Percentiles rank a stretch among this genome's conserved stretches.
phyloP scores from a whole-genome alignment of 2,329 filamentous ascomycete genomes.

The Beauveria medogensis region DNA sequence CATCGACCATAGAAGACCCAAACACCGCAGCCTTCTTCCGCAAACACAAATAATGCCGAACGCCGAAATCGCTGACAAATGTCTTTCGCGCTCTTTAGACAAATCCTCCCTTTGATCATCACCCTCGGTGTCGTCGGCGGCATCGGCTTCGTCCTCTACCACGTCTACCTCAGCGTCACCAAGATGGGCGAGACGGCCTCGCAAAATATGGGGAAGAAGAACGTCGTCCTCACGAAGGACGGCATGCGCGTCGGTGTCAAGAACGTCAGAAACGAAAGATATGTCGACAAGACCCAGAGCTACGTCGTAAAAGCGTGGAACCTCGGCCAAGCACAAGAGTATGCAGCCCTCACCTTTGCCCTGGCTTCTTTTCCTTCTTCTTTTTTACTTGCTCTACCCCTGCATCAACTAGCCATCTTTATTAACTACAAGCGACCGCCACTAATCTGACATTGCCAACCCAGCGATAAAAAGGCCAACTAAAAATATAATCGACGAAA shows the following conservation, averaged over 20 bases:
- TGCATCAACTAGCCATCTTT: background rate
- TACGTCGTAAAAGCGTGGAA: slow-evolving; percentile 62
- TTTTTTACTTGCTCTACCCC: background rate
- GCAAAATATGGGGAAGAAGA: slow-evolving; percentile 66
- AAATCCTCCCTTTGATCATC: slow-evolving; percentile 57
- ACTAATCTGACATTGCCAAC: background rate
- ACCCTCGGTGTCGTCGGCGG: slow-evolving; percentile 50
- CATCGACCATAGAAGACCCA: too few species aligned
- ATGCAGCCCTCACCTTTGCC: slow-evolving; percentile 12
- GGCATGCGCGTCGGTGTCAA: slow-evolving; percentile 65
- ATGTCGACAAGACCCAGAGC: slow-evolving; percentile 66
- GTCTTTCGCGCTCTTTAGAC: background rate
- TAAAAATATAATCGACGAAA: background rate
- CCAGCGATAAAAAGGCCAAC: background rate
- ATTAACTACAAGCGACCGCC: background rate
- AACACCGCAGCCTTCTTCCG: background rate
- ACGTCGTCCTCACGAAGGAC: slow-evolving; percentile 68
- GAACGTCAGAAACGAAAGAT: slow-evolving; percentile 58
- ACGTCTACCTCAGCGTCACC: slow-evolving; percentile 60
- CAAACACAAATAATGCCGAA: background rate
- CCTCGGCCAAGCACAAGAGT: slow-evolving; percentile 31
- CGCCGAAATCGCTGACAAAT: background rate
- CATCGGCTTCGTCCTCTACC: slow-evolving; percentile 59
- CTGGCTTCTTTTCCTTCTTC: background rate
- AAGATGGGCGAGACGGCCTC: slow-evolving; percentile 59